Percentiles rank a stretch among this genome's conserved stretches.
Evolutionary conservation across 805 yeast genomes (phyloP).

Genomic region (Clavispora asparagi): DNA sequence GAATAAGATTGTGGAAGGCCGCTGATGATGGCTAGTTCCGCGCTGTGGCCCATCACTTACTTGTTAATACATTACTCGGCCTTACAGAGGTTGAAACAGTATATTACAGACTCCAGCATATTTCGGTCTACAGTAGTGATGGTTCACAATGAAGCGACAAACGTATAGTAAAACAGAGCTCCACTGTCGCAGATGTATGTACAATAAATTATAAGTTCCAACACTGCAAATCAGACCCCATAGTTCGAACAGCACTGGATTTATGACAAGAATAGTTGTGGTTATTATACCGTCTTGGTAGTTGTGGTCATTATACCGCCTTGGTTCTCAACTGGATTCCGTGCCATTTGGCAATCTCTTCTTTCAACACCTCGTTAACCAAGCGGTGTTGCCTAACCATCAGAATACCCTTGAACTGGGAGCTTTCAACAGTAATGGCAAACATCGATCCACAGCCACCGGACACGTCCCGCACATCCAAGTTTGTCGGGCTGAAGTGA

Average conservation of each 20-base stretch:
- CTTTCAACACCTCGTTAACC: conserved; percentile 75
- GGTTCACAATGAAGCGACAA: no score
- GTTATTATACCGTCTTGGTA: no score
- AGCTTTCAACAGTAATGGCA: conserved; percentile 72
- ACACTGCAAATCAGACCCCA: neutral
- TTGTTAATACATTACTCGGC: no score
- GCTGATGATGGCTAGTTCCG: no score
- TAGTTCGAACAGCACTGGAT: no score
- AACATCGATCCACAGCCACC: conserved; percentile 99
- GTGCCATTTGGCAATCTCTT: conserved; percentile 90
- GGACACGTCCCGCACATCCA: conserved; percentile 75
- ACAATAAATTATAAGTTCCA: neutral
- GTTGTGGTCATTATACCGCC: conserved; percentile 22
- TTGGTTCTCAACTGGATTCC: conserved; percentile 84
- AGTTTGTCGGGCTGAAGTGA: conserved; percentile 53
- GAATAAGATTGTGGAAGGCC: no score
- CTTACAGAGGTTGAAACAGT: no score
- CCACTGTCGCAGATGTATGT: neutral
- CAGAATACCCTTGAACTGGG: conserved; percentile 68
- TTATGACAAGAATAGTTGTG: no score
- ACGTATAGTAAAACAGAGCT: neutral
- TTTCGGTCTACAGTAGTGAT: no score
- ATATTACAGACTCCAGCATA: no score
- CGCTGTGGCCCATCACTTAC: no score
- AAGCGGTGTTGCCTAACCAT: conserved; percentile 90